These are phyloP conservation scores for Hemerocallis citrina DNA, from an alignment of 106 monocot species.

Conservation along the genomic window DNA sequence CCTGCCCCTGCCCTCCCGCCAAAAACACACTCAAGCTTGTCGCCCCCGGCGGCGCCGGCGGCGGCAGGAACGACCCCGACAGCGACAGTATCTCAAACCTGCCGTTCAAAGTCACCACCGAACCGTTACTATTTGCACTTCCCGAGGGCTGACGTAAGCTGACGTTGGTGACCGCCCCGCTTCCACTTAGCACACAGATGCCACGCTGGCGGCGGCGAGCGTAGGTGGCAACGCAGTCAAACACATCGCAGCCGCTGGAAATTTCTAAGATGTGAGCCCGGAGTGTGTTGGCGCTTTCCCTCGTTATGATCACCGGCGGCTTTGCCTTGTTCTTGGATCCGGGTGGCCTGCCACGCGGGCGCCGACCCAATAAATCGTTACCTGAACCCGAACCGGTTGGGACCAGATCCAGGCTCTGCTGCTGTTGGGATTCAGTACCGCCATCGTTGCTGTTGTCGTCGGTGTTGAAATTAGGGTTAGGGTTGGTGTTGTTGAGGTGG, in stretches of 20 bases:
- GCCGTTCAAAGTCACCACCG: slow-evolving; percentile 29
- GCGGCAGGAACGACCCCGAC: slow-evolving; percentile 45
- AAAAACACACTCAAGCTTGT: slow-evolving; percentile 43
- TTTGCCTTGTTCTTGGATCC: slow-evolving; percentile 70
- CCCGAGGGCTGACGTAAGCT: slow-evolving; percentile 50
- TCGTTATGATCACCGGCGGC: slow-evolving; percentile 60
- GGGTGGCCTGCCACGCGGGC: slow-evolving; percentile 40
- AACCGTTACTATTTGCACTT: slow-evolving; percentile 28
- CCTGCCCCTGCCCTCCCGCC: slow-evolving; percentile 49
- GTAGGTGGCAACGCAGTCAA: slow-evolving; percentile 42
- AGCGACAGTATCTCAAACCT: slow-evolving; percentile 21
- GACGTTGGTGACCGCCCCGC: slow-evolving; percentile 57
- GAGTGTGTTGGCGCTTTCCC: slow-evolving; percentile 54
- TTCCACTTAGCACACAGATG: slow-evolving; percentile 55
- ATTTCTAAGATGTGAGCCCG: slow-evolving; percentile 51
- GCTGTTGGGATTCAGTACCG: neutral
- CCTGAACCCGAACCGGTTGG: neutral
- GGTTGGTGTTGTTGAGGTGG: slow-evolving; percentile 20
- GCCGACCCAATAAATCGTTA: slow-evolving; percentile 5
- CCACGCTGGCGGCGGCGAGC: slow-evolving; percentile 46
- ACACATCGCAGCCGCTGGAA: slow-evolving; percentile 46
- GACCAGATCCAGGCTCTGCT: slow-evolving; percentile 1
- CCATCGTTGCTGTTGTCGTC: slow-evolving; percentile 8
- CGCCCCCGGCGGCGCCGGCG: slow-evolving; percentile 40
- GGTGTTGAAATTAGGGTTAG: slow-evolving; percentile 4